A percentile compares a stretch with the other conserved stretches of the same genome.
Evolutionary conservation across 768 basidiomycete species (phyloP).

Genomic region (Daedaleopsis nitida): DNA sequence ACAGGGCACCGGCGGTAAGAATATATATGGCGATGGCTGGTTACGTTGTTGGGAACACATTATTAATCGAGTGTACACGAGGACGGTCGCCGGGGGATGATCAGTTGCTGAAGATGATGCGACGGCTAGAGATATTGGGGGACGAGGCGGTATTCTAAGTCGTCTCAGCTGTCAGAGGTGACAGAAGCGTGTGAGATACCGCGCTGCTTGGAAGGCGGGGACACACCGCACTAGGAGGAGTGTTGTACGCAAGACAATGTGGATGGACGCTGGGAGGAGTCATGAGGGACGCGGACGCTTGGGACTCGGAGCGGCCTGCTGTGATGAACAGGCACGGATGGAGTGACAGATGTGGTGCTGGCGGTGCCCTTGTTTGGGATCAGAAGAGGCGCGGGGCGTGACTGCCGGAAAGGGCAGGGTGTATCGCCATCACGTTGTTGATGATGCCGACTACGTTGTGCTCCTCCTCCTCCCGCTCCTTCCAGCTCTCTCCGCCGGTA

Average conservation of each 20-base stretch:
- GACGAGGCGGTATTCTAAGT: too few species aligned
- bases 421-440: slow-evolving; percentile 1
- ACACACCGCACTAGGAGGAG: too few species aligned
- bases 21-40: neutral
- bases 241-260: too few species aligned
- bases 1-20: neutral
- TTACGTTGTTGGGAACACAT: neutral
- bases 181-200: too few species aligned
- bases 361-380: neutral
- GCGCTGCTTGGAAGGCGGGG: too few species aligned
- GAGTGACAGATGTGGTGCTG: neutral
- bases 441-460: neutral
- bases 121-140: too few species aligned
- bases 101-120: too few species aligned
- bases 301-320: neutral
- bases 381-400: neutral
- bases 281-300: neutral
- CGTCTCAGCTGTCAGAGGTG: too few species aligned
- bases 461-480: neutral
- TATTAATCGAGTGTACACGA: neutral
- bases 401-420: neutral
- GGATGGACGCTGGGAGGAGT: too few species aligned
- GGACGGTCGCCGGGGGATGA: too few species aligned
- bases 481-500: neutral
- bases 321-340: neutral